These are phyloP conservation scores for Trametes punicea DNA, from an alignment of 768 basidiomycete species.

Conservation along the genomic window DNA sequence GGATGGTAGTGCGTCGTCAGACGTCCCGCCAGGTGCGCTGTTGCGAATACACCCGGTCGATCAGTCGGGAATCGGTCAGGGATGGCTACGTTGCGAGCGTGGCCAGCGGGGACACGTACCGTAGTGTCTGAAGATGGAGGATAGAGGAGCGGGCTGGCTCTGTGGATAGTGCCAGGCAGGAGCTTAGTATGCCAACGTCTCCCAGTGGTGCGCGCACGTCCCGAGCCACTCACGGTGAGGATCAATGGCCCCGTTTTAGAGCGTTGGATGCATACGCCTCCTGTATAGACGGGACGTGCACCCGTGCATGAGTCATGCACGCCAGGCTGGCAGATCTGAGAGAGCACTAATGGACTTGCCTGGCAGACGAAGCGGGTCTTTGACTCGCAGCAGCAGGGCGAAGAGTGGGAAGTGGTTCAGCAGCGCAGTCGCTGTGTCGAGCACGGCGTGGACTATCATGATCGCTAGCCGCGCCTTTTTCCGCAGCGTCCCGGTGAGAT, in stretches of 20 bases:
- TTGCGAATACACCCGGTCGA: neutral
- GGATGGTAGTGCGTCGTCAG: slow-evolving; percentile 22
- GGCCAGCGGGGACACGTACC: slow-evolving; percentile 1
- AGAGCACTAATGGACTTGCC: slow-evolving; percentile 39
- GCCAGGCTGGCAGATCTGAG: neutral
- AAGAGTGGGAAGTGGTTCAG: slow-evolving; percentile 95
- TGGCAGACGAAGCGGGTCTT: slow-evolving; percentile 81
- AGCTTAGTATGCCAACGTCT: neutral
- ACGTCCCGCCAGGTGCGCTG: slow-evolving; percentile 19
- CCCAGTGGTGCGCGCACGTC: neutral
- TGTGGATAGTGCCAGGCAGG: neutral
- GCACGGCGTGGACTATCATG: slow-evolving; percentile 54
- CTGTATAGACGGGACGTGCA: neutral
- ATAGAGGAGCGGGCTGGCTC: slow-evolving; percentile 20
- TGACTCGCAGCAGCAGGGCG: slow-evolving; percentile 75
- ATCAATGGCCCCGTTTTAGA: slow-evolving; percentile 7
- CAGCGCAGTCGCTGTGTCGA: slow-evolving; percentile 68
- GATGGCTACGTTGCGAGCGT: neutral
- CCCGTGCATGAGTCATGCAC: too few relatives aligned
- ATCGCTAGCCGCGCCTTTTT: slow-evolving; percentile 50
- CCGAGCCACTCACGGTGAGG: slow-evolving; percentile 9
- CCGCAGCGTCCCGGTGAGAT: too few relatives aligned
- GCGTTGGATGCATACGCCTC: slow-evolving; percentile 11
- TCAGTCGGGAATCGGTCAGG: neutral
- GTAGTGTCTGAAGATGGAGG: slow-evolving; percentile 25